Evolutionary conservation across 1,284 basidiomycete species (phyloP), one percentile per base, ranked within the genome.

Genomic region (Trichosporon ovoides): DNA sequence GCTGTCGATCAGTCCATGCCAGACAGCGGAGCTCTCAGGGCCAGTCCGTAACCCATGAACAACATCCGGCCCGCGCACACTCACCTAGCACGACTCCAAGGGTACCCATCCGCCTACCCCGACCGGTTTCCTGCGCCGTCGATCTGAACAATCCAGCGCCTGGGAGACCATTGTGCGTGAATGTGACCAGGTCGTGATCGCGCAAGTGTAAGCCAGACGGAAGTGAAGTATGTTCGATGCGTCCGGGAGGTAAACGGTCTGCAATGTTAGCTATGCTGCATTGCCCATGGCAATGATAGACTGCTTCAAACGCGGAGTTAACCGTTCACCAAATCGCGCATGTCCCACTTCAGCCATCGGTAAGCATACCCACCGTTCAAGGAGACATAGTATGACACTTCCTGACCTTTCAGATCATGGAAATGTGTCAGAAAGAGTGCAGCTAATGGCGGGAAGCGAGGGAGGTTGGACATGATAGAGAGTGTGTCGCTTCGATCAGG

Each of bases 361-460:
- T 31, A 31, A 31, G 4, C 5, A 31, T 4, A 46, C 40, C 16
- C 49, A 72, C 71, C 66, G 2, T 65, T 59, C n/a, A 63, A 18
- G 2, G 70, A 69, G 11, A 43, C 55, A 59, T 71, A 76, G 62
- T 67, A 74, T 0, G 66, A 43, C 3, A 69, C 66, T 6, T 67
- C 66, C 52, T 76, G 74, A 4, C 74, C 74, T 49, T 69, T 73
- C 57, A 70, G 68, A 56, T 76, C 74, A 62, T 76, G 68, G 49
- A 76, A 76, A 52, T 76, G 68, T 4, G 73, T 71, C 20, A 76
- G 59, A 57, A 74, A 74, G 37, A 76, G 64, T 1, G 69, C 70
- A 11, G 72, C 68, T 16, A 73, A 55, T 0, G 73, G 69, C 9
- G 72, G 72, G 24, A 74, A 59, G 20, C 22, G 9, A 38, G 35